Evolutionary conservation across 441 rosid genomes (phyloP).

Genomic region (Populus hybrid): DNA sequence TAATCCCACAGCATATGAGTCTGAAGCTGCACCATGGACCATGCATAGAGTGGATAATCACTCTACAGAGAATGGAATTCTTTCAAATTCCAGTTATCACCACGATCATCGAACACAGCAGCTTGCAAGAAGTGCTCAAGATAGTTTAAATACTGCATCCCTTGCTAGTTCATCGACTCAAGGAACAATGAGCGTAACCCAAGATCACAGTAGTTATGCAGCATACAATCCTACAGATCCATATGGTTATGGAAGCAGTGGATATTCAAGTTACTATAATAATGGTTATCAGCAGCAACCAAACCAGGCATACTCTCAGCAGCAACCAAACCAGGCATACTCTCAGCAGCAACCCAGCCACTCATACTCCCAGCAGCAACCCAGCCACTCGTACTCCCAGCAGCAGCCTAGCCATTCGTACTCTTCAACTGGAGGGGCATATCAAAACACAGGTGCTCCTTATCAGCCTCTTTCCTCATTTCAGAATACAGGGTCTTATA

Average conservation of each 20-base stretch:
- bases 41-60: conserved; percentile 50
- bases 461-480: conserved; percentile 89
- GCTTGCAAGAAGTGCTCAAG: conserved; percentile 40
- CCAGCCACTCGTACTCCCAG: too few relatives aligned
- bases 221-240: conserved; percentile 63
- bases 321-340: conserved; percentile 62
- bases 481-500: conserved; percentile 97
- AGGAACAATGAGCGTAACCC: conserved; percentile 49
- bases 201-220: conserved; percentile 62
- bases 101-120: conserved; percentile 59
- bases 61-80: conserved; percentile 51
- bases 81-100: conserved; percentile 44
- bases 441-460: conserved; percentile 98
- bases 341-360: conserved; percentile 45
- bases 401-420: conserved; percentile 61
- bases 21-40: conserved; percentile 63
- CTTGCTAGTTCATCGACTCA: conserved; percentile 56
- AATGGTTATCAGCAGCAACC: conserved; percentile 68
- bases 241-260: conserved; percentile 67
- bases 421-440: conserved; percentile 84
- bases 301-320: conserved; percentile 59
- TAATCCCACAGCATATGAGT: conserved; percentile 47
- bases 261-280: conserved; percentile 82
- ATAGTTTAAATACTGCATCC: conserved; percentile 47
- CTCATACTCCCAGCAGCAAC: conserved; percentile 51